Conservation (phyloP, 495 filamentous ascomycete genomes). For the Aspergillus steynii region DNA sequence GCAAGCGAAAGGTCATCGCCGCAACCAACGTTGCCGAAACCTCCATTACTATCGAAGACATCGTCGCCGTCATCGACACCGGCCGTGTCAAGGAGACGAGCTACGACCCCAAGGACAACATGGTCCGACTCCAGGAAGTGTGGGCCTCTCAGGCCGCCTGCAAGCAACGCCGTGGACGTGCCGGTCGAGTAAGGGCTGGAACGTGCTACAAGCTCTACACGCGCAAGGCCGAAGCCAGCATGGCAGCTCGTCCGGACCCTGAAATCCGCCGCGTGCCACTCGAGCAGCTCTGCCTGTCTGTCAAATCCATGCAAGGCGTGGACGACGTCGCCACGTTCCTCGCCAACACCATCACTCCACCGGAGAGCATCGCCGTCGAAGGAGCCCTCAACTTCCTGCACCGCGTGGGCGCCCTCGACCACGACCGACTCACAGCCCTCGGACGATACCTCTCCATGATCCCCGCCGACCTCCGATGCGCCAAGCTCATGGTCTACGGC, state of each 20-base stretch:
- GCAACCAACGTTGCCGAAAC: constrained; percentile 98
- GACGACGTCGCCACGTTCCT: constrained; percentile 78
- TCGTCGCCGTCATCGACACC: constrained; percentile 94
- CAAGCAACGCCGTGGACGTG: constrained; percentile 93
- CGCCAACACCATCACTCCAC: constrained; percentile 83
- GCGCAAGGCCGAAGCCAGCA: constrained; percentile 75
- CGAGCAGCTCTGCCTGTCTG: constrained; percentile 90
- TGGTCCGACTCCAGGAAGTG: constrained; percentile 89
- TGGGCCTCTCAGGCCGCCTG: constrained; percentile 95
- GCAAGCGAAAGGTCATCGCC: constrained; percentile 86
- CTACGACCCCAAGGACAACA: constrained; percentile 89
- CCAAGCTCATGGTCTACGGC: constrained; percentile 94
- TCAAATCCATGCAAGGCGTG: constrained; percentile 87
- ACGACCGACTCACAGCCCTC: constrained; percentile 81
- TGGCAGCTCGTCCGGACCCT: constrained; percentile 88
- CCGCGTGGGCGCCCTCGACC: constrained; percentile 85
- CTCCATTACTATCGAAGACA: constrained; percentile 96
- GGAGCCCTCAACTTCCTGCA: constrained; percentile 75
- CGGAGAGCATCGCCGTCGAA: constrained; percentile 79
- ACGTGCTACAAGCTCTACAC: constrained; percentile 97
- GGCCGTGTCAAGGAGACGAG: constrained; percentile 95
- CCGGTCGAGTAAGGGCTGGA: constrained; percentile 86
- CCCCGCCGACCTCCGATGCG: constrained; percentile 88
- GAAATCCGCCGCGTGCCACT: constrained; percentile 91
- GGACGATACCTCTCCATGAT: constrained; percentile 92